These are phyloP conservation scores for Termitomyces sp. DNA, from an alignment of 768 basidiomycete species.

Conservation along the genomic window DNA sequence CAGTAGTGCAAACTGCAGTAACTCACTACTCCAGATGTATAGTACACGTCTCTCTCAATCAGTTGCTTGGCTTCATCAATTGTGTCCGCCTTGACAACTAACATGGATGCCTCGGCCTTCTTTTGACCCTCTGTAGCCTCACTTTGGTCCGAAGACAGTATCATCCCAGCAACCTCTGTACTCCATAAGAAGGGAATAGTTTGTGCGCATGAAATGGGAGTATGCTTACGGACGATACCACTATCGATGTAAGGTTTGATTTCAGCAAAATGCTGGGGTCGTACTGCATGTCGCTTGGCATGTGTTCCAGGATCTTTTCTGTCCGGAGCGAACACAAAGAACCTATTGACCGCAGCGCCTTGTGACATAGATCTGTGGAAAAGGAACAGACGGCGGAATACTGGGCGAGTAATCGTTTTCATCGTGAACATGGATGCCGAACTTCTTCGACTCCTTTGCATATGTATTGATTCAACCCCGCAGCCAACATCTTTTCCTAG, in stretches of 20 bases:
- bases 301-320: constrained; percentile 36
- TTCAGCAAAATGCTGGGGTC: constrained; percentile 36
- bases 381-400: not conserved
- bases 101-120: constrained; percentile 44
- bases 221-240: constrained; percentile 35
- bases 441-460: not conserved
- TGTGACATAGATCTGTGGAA: constrained; percentile 4
- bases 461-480: not conserved
- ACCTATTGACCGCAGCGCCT: constrained; percentile 21
- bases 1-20: not conserved
- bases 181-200: not conserved
- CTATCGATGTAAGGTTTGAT: constrained; percentile 29
- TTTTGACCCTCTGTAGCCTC: constrained; percentile 25
- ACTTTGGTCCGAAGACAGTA: constrained; percentile 40
- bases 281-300: constrained; percentile 38
- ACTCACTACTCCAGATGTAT: constrained; percentile 31
- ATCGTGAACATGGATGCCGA: constrained; percentile 1
- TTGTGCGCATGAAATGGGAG: not conserved
- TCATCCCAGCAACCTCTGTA: constrained; percentile 44
- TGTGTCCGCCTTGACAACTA: constrained; percentile 48
- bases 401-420: not conserved
- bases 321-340: constrained; percentile 54
- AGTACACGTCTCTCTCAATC: constrained; percentile 31
- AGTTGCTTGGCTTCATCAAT: constrained; percentile 32
- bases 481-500: not conserved